Percentiles rank a stretch among this genome's conserved stretches.
phyloP scores from a whole-genome alignment of 768 basidiomycete species.

The Kwoniella shandongensis region DNA sequence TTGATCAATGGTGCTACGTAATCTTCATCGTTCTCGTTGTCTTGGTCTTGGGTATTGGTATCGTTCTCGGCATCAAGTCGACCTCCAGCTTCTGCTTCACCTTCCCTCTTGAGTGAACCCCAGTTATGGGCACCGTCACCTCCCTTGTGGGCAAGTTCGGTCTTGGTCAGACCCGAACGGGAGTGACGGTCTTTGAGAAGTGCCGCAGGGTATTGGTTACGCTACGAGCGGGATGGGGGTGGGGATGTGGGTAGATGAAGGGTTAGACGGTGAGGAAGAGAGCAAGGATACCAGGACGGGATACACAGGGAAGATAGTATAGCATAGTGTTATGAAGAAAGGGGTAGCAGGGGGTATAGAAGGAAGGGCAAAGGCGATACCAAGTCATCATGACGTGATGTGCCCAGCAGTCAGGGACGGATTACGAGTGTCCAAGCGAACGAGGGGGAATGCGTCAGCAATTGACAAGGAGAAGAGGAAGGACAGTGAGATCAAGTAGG shows the following conservation, averaged over 20 bases:
- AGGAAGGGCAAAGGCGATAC: too few species aligned
- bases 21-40: slow-evolving; percentile 13
- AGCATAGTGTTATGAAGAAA: too few species aligned
- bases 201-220: slow-evolving; percentile 47
- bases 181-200: slow-evolving; percentile 47
- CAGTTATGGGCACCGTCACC: slow-evolving; percentile 83
- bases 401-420: too few species aligned
- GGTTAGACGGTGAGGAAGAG: background rate
- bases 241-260: background rate
- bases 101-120: slow-evolving; percentile 71
- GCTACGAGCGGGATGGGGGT: slow-evolving; percentile 23
- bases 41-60: slow-evolving; percentile 6
- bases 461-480: too few species aligned
- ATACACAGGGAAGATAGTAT: background rate
- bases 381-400: too few species aligned
- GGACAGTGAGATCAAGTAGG: too few species aligned
- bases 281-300: background rate
- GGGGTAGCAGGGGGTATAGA: too few species aligned
- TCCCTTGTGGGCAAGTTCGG: slow-evolving; percentile 63
- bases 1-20: background rate
- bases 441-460: too few species aligned
- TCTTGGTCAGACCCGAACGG: slow-evolving; percentile 58
- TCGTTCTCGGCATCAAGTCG: slow-evolving; percentile 13
- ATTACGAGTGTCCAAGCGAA: too few species aligned
- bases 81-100: slow-evolving; percentile 59